Base-by-base conservation (phyloP, 2,329 filamentous ascomycete species). In the Ophiostoma australiae region DNA sequence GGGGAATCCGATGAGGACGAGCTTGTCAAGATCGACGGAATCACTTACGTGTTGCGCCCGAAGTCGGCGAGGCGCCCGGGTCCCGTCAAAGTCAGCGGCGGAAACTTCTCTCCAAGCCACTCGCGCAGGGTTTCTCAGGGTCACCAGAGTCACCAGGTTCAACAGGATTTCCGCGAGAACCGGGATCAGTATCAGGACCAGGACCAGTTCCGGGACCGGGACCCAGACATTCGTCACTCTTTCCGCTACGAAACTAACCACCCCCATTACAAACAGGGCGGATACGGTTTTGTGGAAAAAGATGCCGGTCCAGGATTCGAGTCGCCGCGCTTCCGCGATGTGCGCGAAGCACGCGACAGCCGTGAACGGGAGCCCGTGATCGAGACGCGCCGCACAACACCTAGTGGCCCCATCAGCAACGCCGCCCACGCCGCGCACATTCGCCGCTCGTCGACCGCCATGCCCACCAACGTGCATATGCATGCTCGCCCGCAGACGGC, bases 1-100 rank as follows among this genome's bases (percentile, higher is more conserved):
- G 86, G 85, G 82, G 86, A 87, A 80, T 88, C 86, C 81, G 86
- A 88, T 84, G 86, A 87, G 83, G 86, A 88, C 82, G 85, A 87
- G 80, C 79, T 74, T 73, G 80, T 87, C 80, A 84, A 87, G 80
- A 80, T 84, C 77, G 77, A 84, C 78, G 84, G 84, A 75, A 77
- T 82, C 78, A 85, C 81, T 74, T 87, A 83, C 76, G 80, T 86
- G 80, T 77, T 87, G 77, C 83, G 83, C 72, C 81, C 83, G 75
- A 80, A 82, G 79, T 82, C 84, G 75, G 81, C 82, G 76, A 82
- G 81, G 66, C 66, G 39, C 11, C 11, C 23, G 37, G 66, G 66
- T 39, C 35, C 63, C 3, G 63, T 66, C 63, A 66, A 78, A 78
- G 78, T 76, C 63, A 65, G 61, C 61, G 20, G 61, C 33, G 33